These are phyloP conservation scores for Raphanus sativus DNA, from an alignment of 345 rosid genomes.

Conservation along the genomic window DNA sequence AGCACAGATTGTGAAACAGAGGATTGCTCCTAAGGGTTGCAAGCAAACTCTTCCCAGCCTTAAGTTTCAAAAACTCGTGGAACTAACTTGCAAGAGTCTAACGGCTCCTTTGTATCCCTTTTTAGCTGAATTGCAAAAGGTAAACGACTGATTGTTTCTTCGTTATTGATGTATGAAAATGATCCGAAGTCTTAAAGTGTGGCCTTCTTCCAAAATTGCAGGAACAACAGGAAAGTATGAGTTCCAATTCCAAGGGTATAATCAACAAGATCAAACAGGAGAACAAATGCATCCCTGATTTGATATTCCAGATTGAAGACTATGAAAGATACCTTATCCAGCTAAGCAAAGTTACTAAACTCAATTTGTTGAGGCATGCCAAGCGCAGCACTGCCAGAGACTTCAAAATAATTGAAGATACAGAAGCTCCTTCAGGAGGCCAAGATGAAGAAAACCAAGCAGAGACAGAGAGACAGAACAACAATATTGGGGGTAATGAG, in stretches of 20 bases:
- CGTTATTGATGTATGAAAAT: background rate
- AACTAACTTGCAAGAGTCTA: slow-evolving; percentile 73
- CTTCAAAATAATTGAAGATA: slow-evolving; percentile 62
- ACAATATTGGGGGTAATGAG: slow-evolving; percentile 9
- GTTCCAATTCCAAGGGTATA: slow-evolving; percentile 49
- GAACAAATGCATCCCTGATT: slow-evolving; percentile 81
- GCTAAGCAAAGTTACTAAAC: slow-evolving; percentile 69
- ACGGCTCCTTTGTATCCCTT: slow-evolving; percentile 71
- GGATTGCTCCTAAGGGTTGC: slow-evolving; percentile 72
- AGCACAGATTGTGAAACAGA: slow-evolving; percentile 72
- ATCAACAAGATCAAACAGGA: slow-evolving; percentile 81
- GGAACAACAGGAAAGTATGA: slow-evolving; percentile 57
- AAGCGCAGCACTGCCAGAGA: slow-evolving; percentile 86
- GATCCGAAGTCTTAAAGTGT: background rate
- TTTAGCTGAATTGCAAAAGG: slow-evolving; percentile 68
- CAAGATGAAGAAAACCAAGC: slow-evolving; percentile 40
- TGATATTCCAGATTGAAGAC: slow-evolving; percentile 83
- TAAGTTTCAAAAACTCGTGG: slow-evolving; percentile 73
- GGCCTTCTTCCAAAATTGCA: slow-evolving; percentile 31
- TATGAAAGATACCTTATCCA: slow-evolving; percentile 74
- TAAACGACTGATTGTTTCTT: slow-evolving; percentile 32
- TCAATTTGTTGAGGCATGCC: slow-evolving; percentile 74
- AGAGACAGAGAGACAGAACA: slow-evolving; percentile 29
- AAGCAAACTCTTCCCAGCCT: slow-evolving; percentile 69
- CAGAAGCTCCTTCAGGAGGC: slow-evolving; percentile 21